Conservation (phyloP, 208 protist genomes). For the Willaertia magna region DNA sequence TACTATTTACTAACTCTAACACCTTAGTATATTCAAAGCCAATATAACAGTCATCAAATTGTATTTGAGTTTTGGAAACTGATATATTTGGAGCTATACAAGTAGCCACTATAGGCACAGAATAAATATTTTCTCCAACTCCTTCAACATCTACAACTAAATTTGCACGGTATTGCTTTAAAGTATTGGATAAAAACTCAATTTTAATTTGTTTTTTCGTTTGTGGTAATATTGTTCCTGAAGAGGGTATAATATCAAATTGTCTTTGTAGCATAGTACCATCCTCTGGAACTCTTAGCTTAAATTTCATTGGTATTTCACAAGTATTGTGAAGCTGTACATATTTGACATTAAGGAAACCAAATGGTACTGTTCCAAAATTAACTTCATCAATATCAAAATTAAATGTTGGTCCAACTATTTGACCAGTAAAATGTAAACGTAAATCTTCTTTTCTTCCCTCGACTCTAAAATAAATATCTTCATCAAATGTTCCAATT, state of each 20-base stretch:
- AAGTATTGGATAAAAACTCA: constrained; percentile 54
- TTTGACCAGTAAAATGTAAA: constrained; percentile 62
- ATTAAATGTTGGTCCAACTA: constrained; percentile 77
- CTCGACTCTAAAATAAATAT: constrained; percentile 65
- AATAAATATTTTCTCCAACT: constrained; percentile 65
- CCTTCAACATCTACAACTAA: constrained; percentile 78
- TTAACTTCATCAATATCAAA: constrained; percentile 71
- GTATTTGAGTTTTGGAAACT: constrained; percentile 43
- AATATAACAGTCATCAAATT: constrained; percentile 75
- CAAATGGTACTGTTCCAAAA: constrained; percentile 80
- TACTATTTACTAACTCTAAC: constrained; percentile 72
- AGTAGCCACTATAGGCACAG: constrained; percentile 58
- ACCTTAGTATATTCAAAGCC: constrained; percentile 61
- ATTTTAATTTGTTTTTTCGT: constrained; percentile 47
- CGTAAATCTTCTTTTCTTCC: constrained; percentile 53
- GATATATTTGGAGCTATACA: constrained; percentile 66
- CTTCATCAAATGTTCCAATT: constrained; percentile 69
- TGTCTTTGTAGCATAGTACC: constrained; percentile 38
- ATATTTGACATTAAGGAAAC: constrained; percentile 53
- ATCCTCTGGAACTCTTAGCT: constrained; percentile 33
- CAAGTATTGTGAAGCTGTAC: constrained; percentile 77
- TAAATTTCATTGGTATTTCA: constrained; percentile 75
- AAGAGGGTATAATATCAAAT: constrained; percentile 55
- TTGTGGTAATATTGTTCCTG: constrained; percentile 49
- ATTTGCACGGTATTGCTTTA: constrained; percentile 54